Evolutionary conservation across 331 rosid genomes (phyloP), one percentile per base, ranked within the genome.

Genomic region (Prunus yedoensis): DNA sequence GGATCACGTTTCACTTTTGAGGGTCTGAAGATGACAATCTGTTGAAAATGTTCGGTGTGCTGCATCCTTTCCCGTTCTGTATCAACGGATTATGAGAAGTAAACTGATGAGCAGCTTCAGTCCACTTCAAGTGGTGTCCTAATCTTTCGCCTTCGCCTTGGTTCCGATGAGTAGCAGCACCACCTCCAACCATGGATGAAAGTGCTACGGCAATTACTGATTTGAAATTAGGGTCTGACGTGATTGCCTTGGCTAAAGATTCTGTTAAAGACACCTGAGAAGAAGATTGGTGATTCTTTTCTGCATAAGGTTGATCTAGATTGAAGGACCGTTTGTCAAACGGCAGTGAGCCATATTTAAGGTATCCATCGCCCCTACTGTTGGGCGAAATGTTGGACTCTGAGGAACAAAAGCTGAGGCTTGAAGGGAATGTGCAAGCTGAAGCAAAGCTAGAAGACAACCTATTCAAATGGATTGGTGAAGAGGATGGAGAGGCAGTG

Each of bases 161-260:
- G 79, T 64, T 43, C 32, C 59, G 61, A 27, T 46, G 58, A 70
- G 64, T 23, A 28, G 77, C 78, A 65, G 15, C 38, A 50, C 64
- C 68, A 45, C 64, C 53, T 59, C 79, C 79, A 16, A 69, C 76
- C 79, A 80, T 69, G 18, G 84, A 75, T 28, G 86, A 85, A 67
- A 87, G 84, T 3, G 88, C 91, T 16, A 87, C 83, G 1, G 89
- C 85, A 56, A 89, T 61, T 8, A 73, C 88, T 4, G 91, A 81
- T 20, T 83, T 89, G 81, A 85, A 89, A 51, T 86, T 73, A 2
- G 84, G 89, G 84, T 85, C 73, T 0, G 83, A 62, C 13, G 88
- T 71, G 77, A 87, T 79, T 68, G 88, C 88, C 35, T 85, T 86
- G 68, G 90, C 84, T 79, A 88, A 32, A 12, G 84, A 17, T 59